Percentiles rank a stretch among this genome's conserved stretches.
These are phyloP conservation scores for Saprolegnia diclina DNA, from an alignment of 352 stramenopile genomes.

Conservation along the genomic window DNA sequence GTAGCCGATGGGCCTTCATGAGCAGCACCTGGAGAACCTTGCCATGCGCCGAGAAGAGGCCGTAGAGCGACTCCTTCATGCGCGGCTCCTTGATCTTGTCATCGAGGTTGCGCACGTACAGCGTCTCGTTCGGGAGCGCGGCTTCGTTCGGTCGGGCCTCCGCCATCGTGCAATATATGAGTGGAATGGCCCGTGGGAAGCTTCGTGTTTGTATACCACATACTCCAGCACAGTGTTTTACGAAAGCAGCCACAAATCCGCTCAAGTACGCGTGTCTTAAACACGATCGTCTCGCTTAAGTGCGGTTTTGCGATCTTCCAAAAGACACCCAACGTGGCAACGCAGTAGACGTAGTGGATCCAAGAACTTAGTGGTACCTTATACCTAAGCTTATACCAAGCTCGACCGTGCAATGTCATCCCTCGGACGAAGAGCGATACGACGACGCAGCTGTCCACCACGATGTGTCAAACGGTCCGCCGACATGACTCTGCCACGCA, in stretches of 20 bases:
- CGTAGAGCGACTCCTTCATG: slow-evolving; percentile 87
- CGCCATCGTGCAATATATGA: slow-evolving; percentile 10
- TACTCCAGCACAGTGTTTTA: slow-evolving; percentile 6
- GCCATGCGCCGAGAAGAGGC: slow-evolving; percentile 87
- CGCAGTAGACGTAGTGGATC: no score
- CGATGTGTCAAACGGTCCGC: no score
- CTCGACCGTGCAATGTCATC: no score
- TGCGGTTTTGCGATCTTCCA: background rate
- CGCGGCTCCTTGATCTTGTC: slow-evolving; percentile 91
- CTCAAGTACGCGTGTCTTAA: background rate
- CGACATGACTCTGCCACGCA: no score
- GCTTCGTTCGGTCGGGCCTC: slow-evolving; percentile 39
- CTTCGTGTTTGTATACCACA: background rate
- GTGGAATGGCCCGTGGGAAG: background rate
- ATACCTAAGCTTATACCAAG: no score
- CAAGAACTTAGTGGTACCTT: no score
- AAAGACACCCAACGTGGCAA: no score
- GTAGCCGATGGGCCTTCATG: slow-evolving; percentile 70
- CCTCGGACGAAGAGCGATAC: no score
- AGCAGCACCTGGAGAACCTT: slow-evolving; percentile 90
- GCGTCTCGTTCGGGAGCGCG: slow-evolving; percentile 81
- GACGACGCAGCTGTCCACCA: no score
- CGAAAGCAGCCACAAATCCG: slow-evolving; percentile 14
- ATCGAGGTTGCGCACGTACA: slow-evolving; percentile 94
- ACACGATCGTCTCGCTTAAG: background rate